A percentile compares a stretch with the other conserved stretches of the same genome.
phyloP scores from a whole-genome alignment of 2,329 filamentous ascomycete species.

The Aspergillus glaucus region DNA sequence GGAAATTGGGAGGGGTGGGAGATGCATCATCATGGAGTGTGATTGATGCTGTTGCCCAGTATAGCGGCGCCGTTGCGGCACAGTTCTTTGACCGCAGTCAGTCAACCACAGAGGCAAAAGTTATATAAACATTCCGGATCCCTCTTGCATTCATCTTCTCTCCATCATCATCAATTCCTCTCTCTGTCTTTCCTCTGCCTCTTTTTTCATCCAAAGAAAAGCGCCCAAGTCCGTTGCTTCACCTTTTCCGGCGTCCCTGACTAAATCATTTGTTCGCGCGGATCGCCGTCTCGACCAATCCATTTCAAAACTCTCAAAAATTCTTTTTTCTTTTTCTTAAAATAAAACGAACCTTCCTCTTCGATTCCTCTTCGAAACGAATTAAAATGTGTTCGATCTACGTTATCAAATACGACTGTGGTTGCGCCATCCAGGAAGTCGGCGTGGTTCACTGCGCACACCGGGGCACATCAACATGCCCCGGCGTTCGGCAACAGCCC shows the following conservation, averaged over 20 bases:
- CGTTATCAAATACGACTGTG: constrained; percentile 32
- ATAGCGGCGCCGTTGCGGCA: constrained; percentile 15
- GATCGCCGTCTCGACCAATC: background rate
- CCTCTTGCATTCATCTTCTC: background rate
- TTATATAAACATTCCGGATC: constrained; percentile 1
- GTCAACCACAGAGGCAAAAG: background rate
- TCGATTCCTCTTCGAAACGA: background rate
- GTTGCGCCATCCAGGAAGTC: constrained; percentile 27
- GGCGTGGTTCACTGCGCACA: constrained; percentile 31
- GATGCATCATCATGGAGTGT: constrained; percentile 13
- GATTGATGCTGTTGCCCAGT: constrained; percentile 8
- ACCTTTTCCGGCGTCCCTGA: background rate
- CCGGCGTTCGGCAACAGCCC: constrained; percentile 27
- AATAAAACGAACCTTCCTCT: background rate
- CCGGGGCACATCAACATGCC: constrained; percentile 23
- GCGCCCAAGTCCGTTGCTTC: background rate
- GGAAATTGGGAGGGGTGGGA: background rate
- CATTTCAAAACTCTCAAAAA: background rate
- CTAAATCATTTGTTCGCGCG: background rate
- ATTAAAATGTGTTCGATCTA: constrained; percentile 33
- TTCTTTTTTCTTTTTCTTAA: background rate
- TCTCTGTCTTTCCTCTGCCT: too few relatives aligned
- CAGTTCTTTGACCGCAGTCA: constrained; percentile 13
- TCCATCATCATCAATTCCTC: background rate
- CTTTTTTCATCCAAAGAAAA: background rate